Base-by-base conservation (phyloP, 805 yeast species). In the Monosporozyma aerobia region DNA sequence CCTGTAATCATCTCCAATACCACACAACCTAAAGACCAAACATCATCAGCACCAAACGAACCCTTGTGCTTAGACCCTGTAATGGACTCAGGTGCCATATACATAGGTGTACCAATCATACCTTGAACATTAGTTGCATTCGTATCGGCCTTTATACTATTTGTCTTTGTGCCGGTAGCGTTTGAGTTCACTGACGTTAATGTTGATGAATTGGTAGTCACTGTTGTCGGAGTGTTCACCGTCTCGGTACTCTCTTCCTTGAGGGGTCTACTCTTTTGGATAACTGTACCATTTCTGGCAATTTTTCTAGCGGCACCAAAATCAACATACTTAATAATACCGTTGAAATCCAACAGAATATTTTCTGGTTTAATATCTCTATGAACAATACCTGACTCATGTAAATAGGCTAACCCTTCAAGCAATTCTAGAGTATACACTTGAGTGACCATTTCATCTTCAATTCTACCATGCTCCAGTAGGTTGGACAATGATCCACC, bases 11-110 rank as follows among this genome's bases (percentile, higher is more conserved):
- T 94, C 67, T 94, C 98, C 47, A 92, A 68, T 3, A 94, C 87
- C 69, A 96, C 90, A 69, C 99, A 94, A 3, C 99, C 99, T 41
- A 92, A 73, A 0, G 99, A 89, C 99, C 99, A 94, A 39, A 94
- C 87, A 71, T 94, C 99, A 49, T 70, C 71, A 4, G 76, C 68
- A 22, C 76, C 77, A 51, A 73, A 67, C 33, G 64, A 63, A 5
- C 71, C 68, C 32, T 68, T 65, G 44, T 56, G 58, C 19, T 79
- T 76, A 27, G 80, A 69, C 2, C 97, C 97, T 1, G 95, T 87
- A 54, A 94, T 89, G 0, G 88, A 87, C 62, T 94, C 99, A 0
- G 99, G 99, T 0, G 98, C 88, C 98, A 94, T 92, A 70, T 94
- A 94, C 97, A 92, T 94, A 13, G 98, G 98, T 0, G 99, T 94